phyloP scores from a whole-genome alignment of 495 filamentous ascomycete species.

The Trichoderma virens region DNA sequence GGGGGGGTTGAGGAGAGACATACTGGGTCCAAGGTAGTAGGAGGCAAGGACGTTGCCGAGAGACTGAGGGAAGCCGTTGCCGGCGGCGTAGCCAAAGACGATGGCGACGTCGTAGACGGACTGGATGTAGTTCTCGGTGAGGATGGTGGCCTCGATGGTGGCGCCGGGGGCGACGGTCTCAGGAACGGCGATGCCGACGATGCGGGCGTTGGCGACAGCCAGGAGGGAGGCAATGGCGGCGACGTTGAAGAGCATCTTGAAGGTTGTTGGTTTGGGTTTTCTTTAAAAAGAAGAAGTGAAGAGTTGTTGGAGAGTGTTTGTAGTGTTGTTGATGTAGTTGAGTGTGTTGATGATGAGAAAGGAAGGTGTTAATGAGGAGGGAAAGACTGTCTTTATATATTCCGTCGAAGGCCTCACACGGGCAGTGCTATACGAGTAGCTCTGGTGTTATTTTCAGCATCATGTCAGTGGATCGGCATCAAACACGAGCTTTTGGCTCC shows the following conservation, averaged over 20 bases:
- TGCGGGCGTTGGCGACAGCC: conserved; percentile 1
- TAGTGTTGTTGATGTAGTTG: background rate
- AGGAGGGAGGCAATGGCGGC: conserved; percentile 6
- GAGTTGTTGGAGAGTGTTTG: background rate
- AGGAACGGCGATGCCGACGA: conserved; percentile 12
- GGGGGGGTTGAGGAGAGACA: background rate
- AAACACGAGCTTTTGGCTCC: conserved; percentile 5
- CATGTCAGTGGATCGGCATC: background rate
- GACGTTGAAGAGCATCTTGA: conserved; percentile 1
- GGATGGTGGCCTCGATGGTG: conserved; percentile 5
- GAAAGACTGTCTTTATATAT: background rate
- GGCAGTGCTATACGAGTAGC: background rate
- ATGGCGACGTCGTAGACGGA: conserved; percentile 9
- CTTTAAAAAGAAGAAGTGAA: background rate
- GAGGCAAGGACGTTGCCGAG: conserved; percentile 10
- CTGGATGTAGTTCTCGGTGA: conserved; percentile 10
- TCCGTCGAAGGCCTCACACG: background rate
- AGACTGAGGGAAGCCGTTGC: background rate
- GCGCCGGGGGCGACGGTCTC: conserved; percentile 3
- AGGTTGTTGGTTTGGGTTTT: background rate
- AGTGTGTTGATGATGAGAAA: background rate
- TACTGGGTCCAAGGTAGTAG: conserved; percentile 11
- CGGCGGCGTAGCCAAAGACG: background rate
- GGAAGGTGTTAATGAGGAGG: background rate
- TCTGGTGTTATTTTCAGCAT: background rate